These are phyloP conservation scores for Mycena capillaripes DNA, from an alignment of 768 basidiomycete species.

Conservation along the genomic window DNA sequence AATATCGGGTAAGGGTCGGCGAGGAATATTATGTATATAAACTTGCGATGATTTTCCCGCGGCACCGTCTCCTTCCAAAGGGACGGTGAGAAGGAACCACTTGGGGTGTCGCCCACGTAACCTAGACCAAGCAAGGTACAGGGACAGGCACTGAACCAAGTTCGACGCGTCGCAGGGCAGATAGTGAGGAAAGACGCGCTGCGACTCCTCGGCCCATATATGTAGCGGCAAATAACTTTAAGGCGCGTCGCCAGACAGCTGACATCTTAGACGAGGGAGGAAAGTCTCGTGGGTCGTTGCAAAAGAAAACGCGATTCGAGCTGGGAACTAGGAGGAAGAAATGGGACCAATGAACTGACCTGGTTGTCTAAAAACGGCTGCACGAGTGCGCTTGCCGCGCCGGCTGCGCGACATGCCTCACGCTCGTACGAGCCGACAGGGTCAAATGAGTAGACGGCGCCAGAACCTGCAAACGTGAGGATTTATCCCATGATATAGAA, in stretches of 20 bases:
- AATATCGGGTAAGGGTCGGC: constrained; percentile 35
- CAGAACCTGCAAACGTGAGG: constrained; percentile 72
- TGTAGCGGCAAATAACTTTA: constrained; percentile 22
- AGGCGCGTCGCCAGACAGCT: constrained; percentile 30
- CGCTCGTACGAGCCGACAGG: constrained; percentile 99
- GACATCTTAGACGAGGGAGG: constrained; percentile 18
- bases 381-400: constrained; percentile 93
- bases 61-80: too few species aligned
- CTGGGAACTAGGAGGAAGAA: background rate
- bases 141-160: constrained; percentile 51
- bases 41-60: background rate
- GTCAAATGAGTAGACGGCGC: constrained; percentile 99
- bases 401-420: constrained; percentile 95
- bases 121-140: constrained; percentile 22
- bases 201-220: constrained; percentile 14
- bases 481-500: constrained; percentile 16
- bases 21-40: background rate
- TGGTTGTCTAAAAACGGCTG: constrained; percentile 99
- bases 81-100: constrained; percentile 26
- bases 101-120: constrained; percentile 16
- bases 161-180: constrained; percentile 52
- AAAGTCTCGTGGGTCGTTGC: constrained; percentile 7
- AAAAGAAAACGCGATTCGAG: constrained; percentile 11
- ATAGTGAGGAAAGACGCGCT: constrained; percentile 22
- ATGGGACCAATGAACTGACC: constrained; percentile 62